Conservation (phyloP, 768 basidiomycete genomes). For the Lyophyllum shimeji region DNA sequence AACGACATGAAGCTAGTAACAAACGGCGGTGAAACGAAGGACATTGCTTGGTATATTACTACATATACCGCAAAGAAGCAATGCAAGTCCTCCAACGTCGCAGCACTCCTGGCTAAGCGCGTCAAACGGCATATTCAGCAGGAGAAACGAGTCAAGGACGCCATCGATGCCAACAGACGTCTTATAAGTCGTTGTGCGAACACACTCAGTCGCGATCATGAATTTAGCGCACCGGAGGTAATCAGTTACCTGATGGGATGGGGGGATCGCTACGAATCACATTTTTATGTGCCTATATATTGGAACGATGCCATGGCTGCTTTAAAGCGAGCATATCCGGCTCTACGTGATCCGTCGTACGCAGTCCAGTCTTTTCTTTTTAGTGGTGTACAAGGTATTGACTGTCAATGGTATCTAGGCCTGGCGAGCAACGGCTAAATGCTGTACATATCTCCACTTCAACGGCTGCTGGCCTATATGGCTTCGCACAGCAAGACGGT, state of each 20-base stretch:
- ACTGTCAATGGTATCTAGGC: too few species aligned
- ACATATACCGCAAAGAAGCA: conserved; percentile 43
- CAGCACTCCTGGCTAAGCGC: conserved; percentile 34
- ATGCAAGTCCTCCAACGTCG: conserved; percentile 25
- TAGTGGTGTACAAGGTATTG: too few species aligned
- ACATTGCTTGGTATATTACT: conserved; percentile 36
- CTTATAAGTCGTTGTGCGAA: conserved; percentile 34
- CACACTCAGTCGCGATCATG: conserved; percentile 29
- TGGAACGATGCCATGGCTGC: conserved; percentile 23
- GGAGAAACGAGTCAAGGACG: conserved; percentile 6
- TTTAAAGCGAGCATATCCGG: conserved; percentile 15
- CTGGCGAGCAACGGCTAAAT: too few species aligned
- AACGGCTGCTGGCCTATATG: too few species aligned
- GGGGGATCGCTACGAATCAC: conserved; percentile 36
- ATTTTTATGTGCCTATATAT: conserved; percentile 33
- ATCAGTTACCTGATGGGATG: conserved; percentile 42
- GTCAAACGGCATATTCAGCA: conserved; percentile 24
- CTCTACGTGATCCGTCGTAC: not conserved
- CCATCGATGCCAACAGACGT: conserved; percentile 20
- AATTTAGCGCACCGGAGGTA: conserved; percentile 37
- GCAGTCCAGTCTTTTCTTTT: too few species aligned
- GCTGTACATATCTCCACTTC: too few species aligned
- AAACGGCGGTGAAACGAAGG: conserved; percentile 30
- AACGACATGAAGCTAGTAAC: conserved; percentile 39
- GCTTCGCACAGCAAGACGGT: too few species aligned